Percentiles rank a stretch among this genome's conserved stretches.
These are phyloP conservation scores for Leishmania mexicana DNA, from an alignment of 208 protist genomes.

Conservation along the genomic window DNA sequence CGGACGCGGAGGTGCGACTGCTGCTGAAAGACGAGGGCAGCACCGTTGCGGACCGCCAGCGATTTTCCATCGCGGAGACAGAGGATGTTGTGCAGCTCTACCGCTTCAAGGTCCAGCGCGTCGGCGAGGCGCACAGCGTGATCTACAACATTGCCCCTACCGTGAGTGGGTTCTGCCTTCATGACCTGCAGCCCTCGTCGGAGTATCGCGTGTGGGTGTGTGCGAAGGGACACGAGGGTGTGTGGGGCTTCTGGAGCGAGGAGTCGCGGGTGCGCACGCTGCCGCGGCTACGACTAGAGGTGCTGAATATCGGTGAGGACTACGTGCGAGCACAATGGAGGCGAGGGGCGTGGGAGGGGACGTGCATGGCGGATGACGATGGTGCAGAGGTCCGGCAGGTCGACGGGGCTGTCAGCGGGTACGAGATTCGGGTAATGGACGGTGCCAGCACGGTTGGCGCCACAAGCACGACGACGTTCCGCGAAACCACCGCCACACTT, in stretches of 20 bases:
- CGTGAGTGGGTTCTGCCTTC: slow-evolving; percentile 83
- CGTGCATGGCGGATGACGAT: slow-evolving; percentile 28
- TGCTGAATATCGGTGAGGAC: slow-evolving; percentile 87
- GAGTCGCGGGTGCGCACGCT: slow-evolving; percentile 90
- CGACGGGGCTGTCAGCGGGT: slow-evolving; percentile 88
- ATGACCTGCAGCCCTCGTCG: slow-evolving; percentile 76
- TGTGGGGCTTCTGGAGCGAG: slow-evolving; percentile 93
- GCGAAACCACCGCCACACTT: slow-evolving; percentile 67
- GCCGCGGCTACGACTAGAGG: slow-evolving; percentile 80
- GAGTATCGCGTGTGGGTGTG: slow-evolving; percentile 93
- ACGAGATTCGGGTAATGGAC: slow-evolving; percentile 85
- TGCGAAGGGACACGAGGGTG: slow-evolving; percentile 81
- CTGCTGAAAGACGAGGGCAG: slow-evolving; percentile 11
- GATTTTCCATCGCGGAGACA: slow-evolving; percentile 51
- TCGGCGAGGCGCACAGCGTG: slow-evolving; percentile 52
- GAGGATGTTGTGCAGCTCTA: slow-evolving; percentile 87
- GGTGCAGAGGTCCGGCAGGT: slow-evolving; percentile 64
- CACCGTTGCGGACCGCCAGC: neutral
- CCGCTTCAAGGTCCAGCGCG: slow-evolving; percentile 85
- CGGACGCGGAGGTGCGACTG: slow-evolving; percentile 22
- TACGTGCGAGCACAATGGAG: slow-evolving; percentile 88
- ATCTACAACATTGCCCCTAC: slow-evolving; percentile 86
- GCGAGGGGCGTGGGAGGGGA: slow-evolving; percentile 75
- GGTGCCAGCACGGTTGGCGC: slow-evolving; percentile 48
- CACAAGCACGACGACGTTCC: slow-evolving; percentile 58